A percentile compares a stretch with the other conserved stretches of the same genome.
These are phyloP conservation scores for Leccinellum albellum DNA, from an alignment of 768 basidiomycete genomes.

Conservation along the genomic window DNA sequence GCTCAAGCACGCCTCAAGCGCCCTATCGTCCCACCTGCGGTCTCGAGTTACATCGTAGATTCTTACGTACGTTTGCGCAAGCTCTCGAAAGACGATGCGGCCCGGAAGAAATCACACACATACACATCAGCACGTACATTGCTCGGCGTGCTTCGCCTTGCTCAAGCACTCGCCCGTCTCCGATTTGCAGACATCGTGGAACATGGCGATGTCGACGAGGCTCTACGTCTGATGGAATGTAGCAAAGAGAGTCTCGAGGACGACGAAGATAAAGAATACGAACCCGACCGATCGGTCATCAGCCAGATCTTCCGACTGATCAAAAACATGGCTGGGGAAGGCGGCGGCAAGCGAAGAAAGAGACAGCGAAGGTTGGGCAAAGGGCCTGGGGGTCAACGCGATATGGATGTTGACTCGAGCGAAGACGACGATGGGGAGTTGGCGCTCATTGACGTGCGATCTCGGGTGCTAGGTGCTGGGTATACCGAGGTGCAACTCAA, in stretches of 20 bases:
- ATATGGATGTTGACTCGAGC: constrained; percentile 66
- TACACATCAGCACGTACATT: constrained; percentile 97
- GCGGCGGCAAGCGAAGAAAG: constrained; percentile 37
- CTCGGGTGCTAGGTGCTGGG: constrained; percentile 79
- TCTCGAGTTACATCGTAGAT: constrained; percentile 91
- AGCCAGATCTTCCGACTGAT: constrained; percentile 90
- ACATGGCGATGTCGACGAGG: constrained; percentile 91
- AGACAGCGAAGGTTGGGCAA: constrained; percentile 56
- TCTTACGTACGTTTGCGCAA: constrained; percentile 95
- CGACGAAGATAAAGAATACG: constrained; percentile 65
- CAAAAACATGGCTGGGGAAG: constrained; percentile 70
- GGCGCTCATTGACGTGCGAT: constrained; percentile 83
- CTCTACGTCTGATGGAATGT: constrained; percentile 93
- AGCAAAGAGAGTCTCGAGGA: constrained; percentile 90
- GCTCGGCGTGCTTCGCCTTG: constrained; percentile 88
- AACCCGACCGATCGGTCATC: constrained; percentile 71
- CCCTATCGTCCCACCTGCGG: constrained; percentile 83
- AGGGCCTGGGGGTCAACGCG: constrained; percentile 67
- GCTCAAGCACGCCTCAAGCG: constrained; percentile 84
- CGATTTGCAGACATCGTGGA: constrained; percentile 80
- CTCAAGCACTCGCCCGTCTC: constrained; percentile 91
- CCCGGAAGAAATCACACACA: constrained; percentile 81
- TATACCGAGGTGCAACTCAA: constrained; percentile 90
- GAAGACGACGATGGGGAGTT: constrained; percentile 68
- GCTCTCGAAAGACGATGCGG: constrained; percentile 85